Evolutionary conservation across 1,139 yeast species (phyloP).

Genomic region (Debaryomyces sp.): DNA sequence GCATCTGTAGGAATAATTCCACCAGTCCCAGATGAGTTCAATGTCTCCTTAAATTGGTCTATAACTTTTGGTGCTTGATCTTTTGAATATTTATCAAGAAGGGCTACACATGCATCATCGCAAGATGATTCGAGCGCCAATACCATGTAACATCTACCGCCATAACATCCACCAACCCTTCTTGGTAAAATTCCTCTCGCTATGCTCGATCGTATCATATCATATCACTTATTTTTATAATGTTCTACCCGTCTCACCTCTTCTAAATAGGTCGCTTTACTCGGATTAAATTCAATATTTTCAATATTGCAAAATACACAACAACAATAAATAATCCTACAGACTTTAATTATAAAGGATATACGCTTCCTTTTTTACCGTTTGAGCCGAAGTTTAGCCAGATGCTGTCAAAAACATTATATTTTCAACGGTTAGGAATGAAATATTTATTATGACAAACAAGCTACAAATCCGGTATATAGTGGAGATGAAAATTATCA

Average conservation of each 20-base stretch:
- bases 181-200: background rate
- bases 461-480: constrained; percentile 2
- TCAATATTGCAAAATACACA: background rate
- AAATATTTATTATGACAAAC: background rate
- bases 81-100: constrained; percentile 53
- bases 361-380: background rate
- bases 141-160: constrained; percentile 51
- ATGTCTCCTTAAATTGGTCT: constrained; percentile 64
- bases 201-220: background rate
- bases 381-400: background rate
- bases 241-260: background rate
- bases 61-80: constrained; percentile 51
- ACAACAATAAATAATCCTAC: background rate
- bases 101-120: constrained; percentile 90
- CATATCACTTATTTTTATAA: background rate
- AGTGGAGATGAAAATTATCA: background rate
- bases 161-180: background rate
- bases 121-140: constrained; percentile 92
- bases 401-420: background rate
- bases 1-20: constrained; percentile 93
- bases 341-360: background rate
- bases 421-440: background rate
- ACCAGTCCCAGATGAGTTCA: constrained; percentile 68
- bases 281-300: background rate
- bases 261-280: background rate